Evolutionary conservation across 805 yeast species (phyloP).

Genomic region (Yamadazyma phyllophila): DNA sequence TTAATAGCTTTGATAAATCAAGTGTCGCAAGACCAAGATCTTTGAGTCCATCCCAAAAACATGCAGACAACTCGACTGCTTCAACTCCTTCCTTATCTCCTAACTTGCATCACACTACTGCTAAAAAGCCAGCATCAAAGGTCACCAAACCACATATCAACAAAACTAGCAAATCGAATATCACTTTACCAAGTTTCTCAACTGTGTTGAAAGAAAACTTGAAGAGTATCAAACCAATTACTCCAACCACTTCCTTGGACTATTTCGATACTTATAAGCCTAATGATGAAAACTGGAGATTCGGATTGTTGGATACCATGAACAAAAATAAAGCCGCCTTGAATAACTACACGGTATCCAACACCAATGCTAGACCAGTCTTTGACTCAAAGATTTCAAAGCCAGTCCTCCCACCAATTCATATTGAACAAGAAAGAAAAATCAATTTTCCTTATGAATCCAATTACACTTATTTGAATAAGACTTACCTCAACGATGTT

Average conservation of each 20-base stretch:
- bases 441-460: conserved; percentile 54
- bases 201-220: conserved; percentile 27
- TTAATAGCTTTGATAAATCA: conserved; percentile 3
- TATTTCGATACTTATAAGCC: conserved; percentile 46
- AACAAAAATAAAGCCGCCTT: conserved; percentile 17
- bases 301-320: conserved; percentile 37
- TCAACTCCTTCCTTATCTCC: conserved; percentile 1
- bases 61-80: neutral
- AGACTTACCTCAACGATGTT: conserved; percentile 49
- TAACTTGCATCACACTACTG: neutral
- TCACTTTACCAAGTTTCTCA: conserved; percentile 36
- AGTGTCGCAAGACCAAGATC: conserved; percentile 23
- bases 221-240: conserved; percentile 24
- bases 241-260: conserved; percentile 43
- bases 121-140: neutral
- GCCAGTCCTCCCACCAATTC: conserved; percentile 19
- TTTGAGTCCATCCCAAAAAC: conserved; percentile 23
- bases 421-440: conserved; percentile 27
- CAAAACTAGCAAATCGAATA: conserved; percentile 8
- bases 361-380: conserved; percentile 25
- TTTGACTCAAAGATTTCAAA: conserved; percentile 37
- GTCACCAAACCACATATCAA: conserved; percentile 1
- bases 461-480: conserved; percentile 48
- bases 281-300: conserved; percentile 44
- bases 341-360: conserved; percentile 2